phyloP scores from a whole-genome alignment of 2,329 filamentous ascomycete species.

The Amphichorda felina region DNA sequence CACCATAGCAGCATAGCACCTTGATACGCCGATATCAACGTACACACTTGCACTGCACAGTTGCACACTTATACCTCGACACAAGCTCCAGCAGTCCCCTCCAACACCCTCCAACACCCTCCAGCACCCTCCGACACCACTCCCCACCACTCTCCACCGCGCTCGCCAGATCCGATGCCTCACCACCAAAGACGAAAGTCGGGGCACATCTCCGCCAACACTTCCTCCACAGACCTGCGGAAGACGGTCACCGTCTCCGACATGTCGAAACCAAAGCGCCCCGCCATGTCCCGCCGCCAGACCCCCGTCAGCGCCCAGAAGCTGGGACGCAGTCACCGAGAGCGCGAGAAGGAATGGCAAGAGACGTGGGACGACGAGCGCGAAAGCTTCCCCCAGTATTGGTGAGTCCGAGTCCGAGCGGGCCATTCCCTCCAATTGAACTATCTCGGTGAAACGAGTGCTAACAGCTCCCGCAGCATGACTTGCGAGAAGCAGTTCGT shows the following conservation, averaged over 20 bases:
- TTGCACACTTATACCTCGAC: neutral
- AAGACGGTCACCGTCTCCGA: conserved; percentile 34
- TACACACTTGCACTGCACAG: no score
- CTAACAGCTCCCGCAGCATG: conserved; percentile 34
- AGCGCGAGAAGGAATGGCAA: conserved; percentile 37
- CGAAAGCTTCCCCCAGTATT: conserved; percentile 54
- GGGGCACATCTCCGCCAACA: conserved; percentile 38
- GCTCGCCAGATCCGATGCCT: no score
- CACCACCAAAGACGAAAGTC: conserved; percentile 45
- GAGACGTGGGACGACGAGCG: conserved; percentile 44
- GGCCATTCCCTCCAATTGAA: conserved; percentile 1
- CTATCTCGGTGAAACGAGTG: neutral
- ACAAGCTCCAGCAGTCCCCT: neutral
- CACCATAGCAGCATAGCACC: no score
- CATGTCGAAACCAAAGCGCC: conserved; percentile 33
- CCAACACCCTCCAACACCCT: no score
- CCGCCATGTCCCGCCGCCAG: conserved; percentile 31
- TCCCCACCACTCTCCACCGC: neutral
- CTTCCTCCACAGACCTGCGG: conserved; percentile 43
- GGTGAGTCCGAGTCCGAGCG: conserved; percentile 44
- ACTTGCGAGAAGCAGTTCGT: conserved; percentile 56
- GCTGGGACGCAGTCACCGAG: conserved; percentile 36
- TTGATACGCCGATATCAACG: no score
- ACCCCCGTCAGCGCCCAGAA: conserved; percentile 28
- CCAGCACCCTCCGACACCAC: no score